These are phyloP conservation scores for Ustilago nuda DNA, from an alignment of 1,284 basidiomycete species.

Conservation along the genomic window DNA sequence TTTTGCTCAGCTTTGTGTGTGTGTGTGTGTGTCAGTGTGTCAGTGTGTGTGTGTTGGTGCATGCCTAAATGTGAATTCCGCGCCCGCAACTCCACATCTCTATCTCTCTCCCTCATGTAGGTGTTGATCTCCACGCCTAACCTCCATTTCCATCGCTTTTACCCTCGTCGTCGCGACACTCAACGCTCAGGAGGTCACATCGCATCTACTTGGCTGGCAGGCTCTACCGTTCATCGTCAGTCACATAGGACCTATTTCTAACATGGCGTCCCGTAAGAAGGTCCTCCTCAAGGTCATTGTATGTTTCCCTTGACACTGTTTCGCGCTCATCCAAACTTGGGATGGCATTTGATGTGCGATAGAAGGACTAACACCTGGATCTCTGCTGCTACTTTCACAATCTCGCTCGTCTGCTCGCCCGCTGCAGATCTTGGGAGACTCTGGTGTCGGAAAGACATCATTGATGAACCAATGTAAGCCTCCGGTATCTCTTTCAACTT, in stretches of 20 bases:
- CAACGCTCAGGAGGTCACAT: background rate
- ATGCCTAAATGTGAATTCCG: conserved; percentile 7
- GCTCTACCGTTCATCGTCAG: background rate
- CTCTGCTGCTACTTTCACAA: background rate
- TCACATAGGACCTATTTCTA: conserved; percentile 2
- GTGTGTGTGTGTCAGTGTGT: conserved; percentile 6
- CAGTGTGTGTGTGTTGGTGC: background rate
- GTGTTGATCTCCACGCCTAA: conserved; percentile 19
- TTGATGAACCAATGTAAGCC: conserved; percentile 92
- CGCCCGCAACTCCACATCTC: conserved; percentile 9
- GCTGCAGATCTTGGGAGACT: conserved; percentile 63
- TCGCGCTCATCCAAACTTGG: background rate
- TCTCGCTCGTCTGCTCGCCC: background rate
- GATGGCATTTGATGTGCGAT: background rate
- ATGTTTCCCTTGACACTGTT: conserved; percentile 18
- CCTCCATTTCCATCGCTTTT: background rate
- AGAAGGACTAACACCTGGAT: conserved; percentile 3
- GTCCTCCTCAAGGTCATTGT: conserved; percentile 84
- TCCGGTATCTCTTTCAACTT: background rate
- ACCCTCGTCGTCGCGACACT: background rate
- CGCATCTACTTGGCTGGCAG: background rate
- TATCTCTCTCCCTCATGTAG: conserved; percentile 6
- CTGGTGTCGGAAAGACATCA: conserved; percentile 95
- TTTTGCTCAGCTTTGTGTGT: background rate
- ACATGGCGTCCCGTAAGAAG: conserved; percentile 75